Percentiles rank a stretch among this genome's conserved stretches.
Evolutionary conservation across 176 grass and related monocot species (phyloP).

Genomic region (Oryza coarctata): DNA sequence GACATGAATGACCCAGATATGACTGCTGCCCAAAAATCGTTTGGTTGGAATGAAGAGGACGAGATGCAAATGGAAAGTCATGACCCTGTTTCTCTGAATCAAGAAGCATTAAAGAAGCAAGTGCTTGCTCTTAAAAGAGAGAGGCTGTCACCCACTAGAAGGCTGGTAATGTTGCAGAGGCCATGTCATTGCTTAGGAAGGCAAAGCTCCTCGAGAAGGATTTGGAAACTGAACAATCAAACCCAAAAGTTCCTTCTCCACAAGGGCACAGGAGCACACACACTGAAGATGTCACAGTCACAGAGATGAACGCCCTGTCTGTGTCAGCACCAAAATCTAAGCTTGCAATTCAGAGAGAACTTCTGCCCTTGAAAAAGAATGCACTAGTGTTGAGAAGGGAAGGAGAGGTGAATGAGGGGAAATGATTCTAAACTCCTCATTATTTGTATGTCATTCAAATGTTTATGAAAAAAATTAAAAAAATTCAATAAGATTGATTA

Average conservation of each 20-base stretch:
- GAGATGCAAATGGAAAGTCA: slow-evolving; percentile 42
- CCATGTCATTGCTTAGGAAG: slow-evolving; percentile 84
- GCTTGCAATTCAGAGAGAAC: slow-evolving; percentile 79
- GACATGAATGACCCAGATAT: slow-evolving; percentile 87
- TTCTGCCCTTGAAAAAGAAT: slow-evolving; percentile 88
- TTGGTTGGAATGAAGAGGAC: slow-evolving; percentile 82
- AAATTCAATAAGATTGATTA: too few species aligned
- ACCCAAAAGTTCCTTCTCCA: slow-evolving; percentile 26
- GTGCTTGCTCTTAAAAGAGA: slow-evolving; percentile 81
- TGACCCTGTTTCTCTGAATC: slow-evolving; percentile 33
- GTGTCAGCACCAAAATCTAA: slow-evolving; percentile 65
- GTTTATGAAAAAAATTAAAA: too few species aligned
- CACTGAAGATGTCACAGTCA: slow-evolving; percentile 30
- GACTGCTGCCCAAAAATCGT: slow-evolving; percentile 74
- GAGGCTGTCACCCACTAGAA: slow-evolving; percentile 73
- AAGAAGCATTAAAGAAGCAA: slow-evolving; percentile 50
- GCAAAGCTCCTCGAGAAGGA: slow-evolving; percentile 86
- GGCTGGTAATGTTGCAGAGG: slow-evolving; percentile 68
- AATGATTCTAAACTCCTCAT: too few species aligned
- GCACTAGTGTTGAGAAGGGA: slow-evolving; percentile 87
- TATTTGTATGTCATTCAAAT: too few species aligned
- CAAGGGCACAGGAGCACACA: slow-evolving; percentile 34
- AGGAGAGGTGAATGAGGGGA: slow-evolving; percentile 70
- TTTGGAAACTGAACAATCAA: slow-evolving; percentile 48
- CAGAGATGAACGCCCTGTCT: slow-evolving; percentile 23